phyloP scores from a whole-genome alignment of 768 basidiomycete species.

The Mycena capillaripes region DNA sequence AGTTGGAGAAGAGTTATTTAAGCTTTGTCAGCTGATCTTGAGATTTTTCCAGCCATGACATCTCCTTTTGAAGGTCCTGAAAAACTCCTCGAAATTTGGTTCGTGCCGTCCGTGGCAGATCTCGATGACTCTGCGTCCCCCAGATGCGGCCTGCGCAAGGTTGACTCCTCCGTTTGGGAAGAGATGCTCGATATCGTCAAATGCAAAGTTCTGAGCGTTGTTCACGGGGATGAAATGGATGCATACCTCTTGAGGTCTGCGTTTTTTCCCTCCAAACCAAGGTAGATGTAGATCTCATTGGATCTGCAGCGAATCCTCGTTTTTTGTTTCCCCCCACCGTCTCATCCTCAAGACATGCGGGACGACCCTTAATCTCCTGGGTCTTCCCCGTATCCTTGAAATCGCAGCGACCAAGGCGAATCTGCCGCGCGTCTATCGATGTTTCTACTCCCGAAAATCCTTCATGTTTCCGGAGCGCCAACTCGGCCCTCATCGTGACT shows the following conservation, averaged over 20 bases:
- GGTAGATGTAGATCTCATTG: constrained; percentile 27
- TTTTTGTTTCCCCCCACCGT: constrained; percentile 95
- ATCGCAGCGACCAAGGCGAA: constrained; percentile 84
- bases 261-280: constrained; percentile 25
- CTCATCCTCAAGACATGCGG: constrained; percentile 99
- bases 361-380: constrained; percentile 96
- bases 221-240: constrained; percentile 91
- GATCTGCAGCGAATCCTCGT: constrained; percentile 90
- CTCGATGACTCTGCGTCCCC: constrained; percentile 53
- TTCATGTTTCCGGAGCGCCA: constrained; percentile 99
- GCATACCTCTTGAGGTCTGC: constrained; percentile 95
- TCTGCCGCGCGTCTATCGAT: constrained; percentile 82
- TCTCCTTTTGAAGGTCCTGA: constrained; percentile 93
- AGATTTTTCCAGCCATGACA: constrained; percentile 34
- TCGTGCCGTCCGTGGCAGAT: constrained; percentile 80
- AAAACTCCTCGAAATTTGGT: constrained; percentile 98
- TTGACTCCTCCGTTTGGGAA: constrained; percentile 88
- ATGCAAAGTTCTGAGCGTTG: constrained; percentile 94
- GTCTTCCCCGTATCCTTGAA: constrained; percentile 93
- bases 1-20: no score
- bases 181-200: constrained; percentile 97
- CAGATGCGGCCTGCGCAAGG: constrained; percentile 80
- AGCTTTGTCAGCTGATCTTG: constrained; percentile 47
- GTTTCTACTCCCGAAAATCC: constrained; percentile 98
- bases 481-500: constrained; percentile 91